These are phyloP conservation scores for Hibiscus mutabilis DNA, from an alignment of 345 rosid species.

Conservation along the genomic window DNA sequence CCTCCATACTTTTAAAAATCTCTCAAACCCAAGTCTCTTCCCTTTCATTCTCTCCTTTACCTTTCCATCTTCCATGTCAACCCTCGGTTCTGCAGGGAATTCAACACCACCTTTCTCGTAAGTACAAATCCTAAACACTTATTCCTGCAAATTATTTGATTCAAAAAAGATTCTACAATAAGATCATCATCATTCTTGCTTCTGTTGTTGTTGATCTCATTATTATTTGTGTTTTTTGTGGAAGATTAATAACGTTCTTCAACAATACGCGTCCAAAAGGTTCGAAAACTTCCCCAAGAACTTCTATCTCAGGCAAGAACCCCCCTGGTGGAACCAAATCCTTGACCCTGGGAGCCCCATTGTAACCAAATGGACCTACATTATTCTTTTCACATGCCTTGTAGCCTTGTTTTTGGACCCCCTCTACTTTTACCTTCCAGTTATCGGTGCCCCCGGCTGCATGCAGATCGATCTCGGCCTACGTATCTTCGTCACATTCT, in stretches of 20 bases:
- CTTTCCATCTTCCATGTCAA: neutral
- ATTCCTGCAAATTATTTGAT: neutral
- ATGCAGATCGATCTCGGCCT: conserved; percentile 36
- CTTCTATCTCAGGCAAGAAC: conserved; percentile 41
- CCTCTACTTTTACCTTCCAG: conserved; percentile 72
- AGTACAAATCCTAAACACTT: neutral
- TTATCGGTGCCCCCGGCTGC: conserved; percentile 46
- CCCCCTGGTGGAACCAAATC: conserved; percentile 46
- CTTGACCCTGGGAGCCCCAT: conserved; percentile 65
- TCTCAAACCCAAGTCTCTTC: conserved; percentile 5
- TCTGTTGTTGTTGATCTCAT: too few relatives aligned
- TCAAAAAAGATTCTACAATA: too few relatives aligned
- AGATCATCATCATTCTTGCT: neutral
- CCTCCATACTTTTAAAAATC: conserved; percentile 8
- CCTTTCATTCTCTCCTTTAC: neutral
- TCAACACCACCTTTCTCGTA: neutral
- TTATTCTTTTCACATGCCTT: conserved; percentile 58
- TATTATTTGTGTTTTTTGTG: neutral
- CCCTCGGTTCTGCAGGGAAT: neutral
- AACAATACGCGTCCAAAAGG: conserved; percentile 30
- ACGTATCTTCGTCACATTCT: conserved; percentile 52
- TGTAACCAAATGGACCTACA: conserved; percentile 59
- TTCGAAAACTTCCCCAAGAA: conserved; percentile 35
- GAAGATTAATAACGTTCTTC: conserved; percentile 33
- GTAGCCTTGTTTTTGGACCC: conserved; percentile 80